phyloP scores from a whole-genome alignment of 371 early-diverging fungal genomes.

The Neoconidiobolus thromboides region DNA sequence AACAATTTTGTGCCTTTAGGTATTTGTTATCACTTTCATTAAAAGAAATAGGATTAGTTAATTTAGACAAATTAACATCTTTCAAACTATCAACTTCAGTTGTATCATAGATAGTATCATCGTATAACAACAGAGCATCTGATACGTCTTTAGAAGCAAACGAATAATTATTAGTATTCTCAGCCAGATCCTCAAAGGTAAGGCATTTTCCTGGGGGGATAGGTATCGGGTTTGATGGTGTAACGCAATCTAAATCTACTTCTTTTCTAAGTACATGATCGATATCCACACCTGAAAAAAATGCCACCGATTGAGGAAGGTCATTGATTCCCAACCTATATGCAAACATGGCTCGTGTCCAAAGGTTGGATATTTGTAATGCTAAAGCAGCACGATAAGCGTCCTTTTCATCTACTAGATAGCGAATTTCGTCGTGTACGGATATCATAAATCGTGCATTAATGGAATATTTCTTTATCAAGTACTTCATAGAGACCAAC shows the following conservation, averaged over 20 bases:
- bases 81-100: no score
- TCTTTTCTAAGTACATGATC: constrained; percentile 89
- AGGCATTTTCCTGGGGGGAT: constrained; percentile 39
- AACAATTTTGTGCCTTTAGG: no score
- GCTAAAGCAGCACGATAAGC: constrained; percentile 60
- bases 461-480: constrained; percentile 56
- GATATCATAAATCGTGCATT: constrained; percentile 74
- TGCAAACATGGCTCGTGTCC: constrained; percentile 83
- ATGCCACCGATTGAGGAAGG: constrained; percentile 78
- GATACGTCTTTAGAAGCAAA: no score
- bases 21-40: no score
- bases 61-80: no score
- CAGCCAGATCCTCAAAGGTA: no score
- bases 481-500: constrained; percentile 73
- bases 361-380: constrained; percentile 80
- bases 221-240: constrained; percentile 41
- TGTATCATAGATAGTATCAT: no score
- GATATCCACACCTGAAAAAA: constrained; percentile 89
- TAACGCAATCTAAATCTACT: constrained; percentile 53
- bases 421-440: constrained; percentile 95
- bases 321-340: constrained; percentile 67
- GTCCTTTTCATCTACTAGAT: constrained; percentile 61
- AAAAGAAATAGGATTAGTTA: no score
- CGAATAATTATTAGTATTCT: no score
- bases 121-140: no score